A percentile compares a stretch with the other conserved stretches of the same genome.
Evolutionary conservation across 805 yeast species (phyloP).

Genomic region (Nakazawaea laoshanensis): DNA sequence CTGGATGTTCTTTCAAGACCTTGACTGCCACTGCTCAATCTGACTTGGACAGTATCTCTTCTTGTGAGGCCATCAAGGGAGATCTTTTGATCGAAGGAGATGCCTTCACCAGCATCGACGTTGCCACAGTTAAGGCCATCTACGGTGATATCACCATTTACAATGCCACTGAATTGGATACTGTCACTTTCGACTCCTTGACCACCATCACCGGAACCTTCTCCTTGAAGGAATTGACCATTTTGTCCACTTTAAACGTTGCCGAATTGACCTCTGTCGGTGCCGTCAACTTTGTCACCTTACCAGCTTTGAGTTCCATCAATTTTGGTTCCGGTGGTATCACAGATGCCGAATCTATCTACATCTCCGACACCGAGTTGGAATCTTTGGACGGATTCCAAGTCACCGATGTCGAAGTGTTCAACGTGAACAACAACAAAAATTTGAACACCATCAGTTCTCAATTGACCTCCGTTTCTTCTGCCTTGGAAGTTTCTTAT

Average conservation of each 20-base stretch:
- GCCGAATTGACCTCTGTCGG: slow-evolving; percentile 81
- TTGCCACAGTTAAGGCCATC: slow-evolving; percentile 69
- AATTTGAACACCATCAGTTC: slow-evolving; percentile 67
- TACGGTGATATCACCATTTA: slow-evolving; percentile 65
- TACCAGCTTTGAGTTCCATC: slow-evolving; percentile 72
- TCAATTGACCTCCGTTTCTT: slow-evolving; percentile 64
- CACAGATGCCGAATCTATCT: slow-evolving; percentile 61
- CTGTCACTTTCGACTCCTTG: slow-evolving; percentile 74
- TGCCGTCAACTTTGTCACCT: slow-evolving; percentile 67
- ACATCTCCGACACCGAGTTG: slow-evolving; percentile 68
- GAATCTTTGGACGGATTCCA: slow-evolving; percentile 59
- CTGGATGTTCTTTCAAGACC: slow-evolving; percentile 58
- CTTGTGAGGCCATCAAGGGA: slow-evolving; percentile 79
- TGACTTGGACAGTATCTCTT: slow-evolving; percentile 63
- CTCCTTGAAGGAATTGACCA: slow-evolving; percentile 52
- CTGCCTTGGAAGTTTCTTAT: slow-evolving; percentile 69
- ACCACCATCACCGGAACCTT: slow-evolving; percentile 68
- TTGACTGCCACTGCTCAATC: slow-evolving; percentile 73
- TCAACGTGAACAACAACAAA: slow-evolving; percentile 87
- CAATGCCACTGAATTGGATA: slow-evolving; percentile 54
- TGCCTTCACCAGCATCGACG: slow-evolving; percentile 45
- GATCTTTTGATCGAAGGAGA: slow-evolving; percentile 63
- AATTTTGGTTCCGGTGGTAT: slow-evolving; percentile 59
- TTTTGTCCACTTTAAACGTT: slow-evolving; percentile 59
- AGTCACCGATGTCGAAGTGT: slow-evolving; percentile 37